Conservation (phyloP, 371 early-diverging fungal species). For the Lichtheimia ramosa region DNA sequence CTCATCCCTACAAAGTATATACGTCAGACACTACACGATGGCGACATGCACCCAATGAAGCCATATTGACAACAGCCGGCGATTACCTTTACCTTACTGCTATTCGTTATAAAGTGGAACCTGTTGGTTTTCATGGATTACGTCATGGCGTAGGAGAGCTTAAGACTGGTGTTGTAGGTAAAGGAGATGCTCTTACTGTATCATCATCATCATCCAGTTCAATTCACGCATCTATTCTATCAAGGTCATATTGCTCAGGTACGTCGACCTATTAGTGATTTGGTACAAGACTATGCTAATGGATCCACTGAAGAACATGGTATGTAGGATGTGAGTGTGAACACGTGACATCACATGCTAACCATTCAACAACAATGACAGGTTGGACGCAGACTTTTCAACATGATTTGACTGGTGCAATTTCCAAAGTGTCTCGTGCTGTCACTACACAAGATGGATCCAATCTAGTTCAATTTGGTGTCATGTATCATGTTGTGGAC, state of each 20-base stretch:
- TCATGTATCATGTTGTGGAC: conserved; percentile 40
- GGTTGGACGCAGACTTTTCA: conserved; percentile 29
- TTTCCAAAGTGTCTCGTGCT: conserved; percentile 23
- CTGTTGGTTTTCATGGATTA: conserved; percentile 1
- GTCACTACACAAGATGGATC: conserved; percentile 2
- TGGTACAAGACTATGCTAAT: not conserved
- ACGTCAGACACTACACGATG: conserved; percentile 13
- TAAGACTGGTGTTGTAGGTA: conserved; percentile 22
- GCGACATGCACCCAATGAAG: conserved; percentile 11
- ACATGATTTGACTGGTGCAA: conserved; percentile 31
- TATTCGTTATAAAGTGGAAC: conserved; percentile 1
- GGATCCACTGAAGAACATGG: not conserved
- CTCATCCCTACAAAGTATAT: conserved; percentile 33
- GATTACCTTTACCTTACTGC: conserved; percentile 7
- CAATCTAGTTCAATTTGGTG: conserved; percentile 23
- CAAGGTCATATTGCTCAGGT: not conserved
- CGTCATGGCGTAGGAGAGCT: conserved; percentile 13
- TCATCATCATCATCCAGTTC: not conserved
- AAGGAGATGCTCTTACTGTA: not conserved
- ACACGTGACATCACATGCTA: too few relatives aligned
- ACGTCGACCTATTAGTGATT: not conserved
- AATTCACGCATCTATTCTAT: not conserved
- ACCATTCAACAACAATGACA: not conserved
- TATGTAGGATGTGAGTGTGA: not conserved
- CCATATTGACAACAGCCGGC: conserved; percentile 2